Percentiles rank a stretch among this genome's conserved stretches.
phyloP scores from a whole-genome alignment of 2,329 filamentous ascomycete species.

The Colletotrichum tabaci region DNA sequence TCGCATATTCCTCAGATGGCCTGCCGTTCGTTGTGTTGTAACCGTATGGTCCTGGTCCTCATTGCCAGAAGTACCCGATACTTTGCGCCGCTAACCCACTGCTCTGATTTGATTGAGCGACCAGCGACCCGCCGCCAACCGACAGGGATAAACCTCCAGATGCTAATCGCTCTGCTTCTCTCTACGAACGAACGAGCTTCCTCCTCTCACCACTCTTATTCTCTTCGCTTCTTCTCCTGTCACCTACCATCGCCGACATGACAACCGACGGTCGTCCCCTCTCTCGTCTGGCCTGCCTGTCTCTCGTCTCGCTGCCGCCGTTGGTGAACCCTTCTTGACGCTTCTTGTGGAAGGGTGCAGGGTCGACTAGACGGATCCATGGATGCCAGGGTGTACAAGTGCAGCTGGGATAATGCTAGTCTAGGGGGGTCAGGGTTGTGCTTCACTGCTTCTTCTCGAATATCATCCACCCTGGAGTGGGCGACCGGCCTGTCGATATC shows the following conservation, averaged over 20 bases:
- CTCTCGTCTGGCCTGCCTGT: not conserved
- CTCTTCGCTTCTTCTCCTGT: not conserved
- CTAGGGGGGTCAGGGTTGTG: constrained; percentile 30
- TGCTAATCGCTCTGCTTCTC: constrained; percentile 10
- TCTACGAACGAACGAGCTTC: not conserved
- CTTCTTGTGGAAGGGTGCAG: constrained; percentile 21
- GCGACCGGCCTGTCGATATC: constrained; percentile 10
- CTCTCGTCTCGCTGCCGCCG: constrained; percentile 29
- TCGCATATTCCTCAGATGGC: constrained; percentile 29
- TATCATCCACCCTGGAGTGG: constrained; percentile 1
- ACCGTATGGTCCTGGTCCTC: not conserved
- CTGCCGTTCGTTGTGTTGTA: not conserved
- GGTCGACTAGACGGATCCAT: constrained; percentile 17
- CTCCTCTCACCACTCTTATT: not conserved
- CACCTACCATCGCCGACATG: not conserved
- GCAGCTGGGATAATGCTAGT: constrained; percentile 31
- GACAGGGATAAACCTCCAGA: constrained; percentile 29
- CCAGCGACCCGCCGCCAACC: constrained; percentile 26
- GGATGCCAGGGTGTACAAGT: constrained; percentile 14
- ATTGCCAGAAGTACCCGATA: constrained; percentile 25
- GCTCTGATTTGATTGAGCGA: constrained; percentile 30
- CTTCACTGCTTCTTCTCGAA: not conserved
- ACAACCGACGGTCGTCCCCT: constrained; percentile 6
- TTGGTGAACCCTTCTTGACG: constrained; percentile 33
- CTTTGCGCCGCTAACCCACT: constrained; percentile 17